These are phyloP conservation scores for Chenopodium album DNA, from an alignment of 148 eudicot species.

Conservation along the genomic window DNA sequence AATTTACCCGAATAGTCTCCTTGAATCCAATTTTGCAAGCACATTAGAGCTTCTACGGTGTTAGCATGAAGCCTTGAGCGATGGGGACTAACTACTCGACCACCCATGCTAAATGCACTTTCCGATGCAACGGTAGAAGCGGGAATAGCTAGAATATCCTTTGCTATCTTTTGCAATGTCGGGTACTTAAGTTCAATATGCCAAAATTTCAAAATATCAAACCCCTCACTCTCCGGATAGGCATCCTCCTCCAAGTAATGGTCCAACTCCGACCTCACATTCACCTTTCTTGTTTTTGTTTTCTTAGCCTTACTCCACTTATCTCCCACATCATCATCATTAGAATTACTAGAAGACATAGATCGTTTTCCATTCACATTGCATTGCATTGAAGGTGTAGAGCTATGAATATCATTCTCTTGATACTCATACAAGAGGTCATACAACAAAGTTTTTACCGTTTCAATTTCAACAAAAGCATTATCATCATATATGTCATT, in stretches of 20 bases:
- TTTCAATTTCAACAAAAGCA: neutral
- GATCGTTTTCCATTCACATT: neutral
- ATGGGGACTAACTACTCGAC: neutral
- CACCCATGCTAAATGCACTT: neutral
- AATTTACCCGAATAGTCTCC: too few species aligned
- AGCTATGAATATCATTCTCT: neutral
- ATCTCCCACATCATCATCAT: neutral
- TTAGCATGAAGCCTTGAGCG: neutral
- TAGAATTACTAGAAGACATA: neutral
- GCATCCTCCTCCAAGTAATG: conserved; percentile 13
- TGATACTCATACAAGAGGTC: neutral
- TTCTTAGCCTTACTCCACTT: conserved; percentile 3
- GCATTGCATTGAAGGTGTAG: too few species aligned
- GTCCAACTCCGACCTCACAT: conserved; percentile 1
- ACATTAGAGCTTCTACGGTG: neutral
- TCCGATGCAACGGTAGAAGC: too few species aligned
- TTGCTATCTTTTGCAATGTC: neutral
- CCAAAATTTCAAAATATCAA: conserved; percentile 3
- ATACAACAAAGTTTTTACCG: neutral
- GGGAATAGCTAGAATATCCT: neutral
- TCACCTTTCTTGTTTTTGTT: conserved; percentile 7
- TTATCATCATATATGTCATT: neutral
- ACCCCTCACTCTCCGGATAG: neutral
- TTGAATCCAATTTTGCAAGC: too few species aligned
- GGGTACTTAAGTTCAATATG: conserved; percentile 4